Conservation (phyloP, 2,329 filamentous ascomycete genomes). For the Chaetomium sp. region DNA sequence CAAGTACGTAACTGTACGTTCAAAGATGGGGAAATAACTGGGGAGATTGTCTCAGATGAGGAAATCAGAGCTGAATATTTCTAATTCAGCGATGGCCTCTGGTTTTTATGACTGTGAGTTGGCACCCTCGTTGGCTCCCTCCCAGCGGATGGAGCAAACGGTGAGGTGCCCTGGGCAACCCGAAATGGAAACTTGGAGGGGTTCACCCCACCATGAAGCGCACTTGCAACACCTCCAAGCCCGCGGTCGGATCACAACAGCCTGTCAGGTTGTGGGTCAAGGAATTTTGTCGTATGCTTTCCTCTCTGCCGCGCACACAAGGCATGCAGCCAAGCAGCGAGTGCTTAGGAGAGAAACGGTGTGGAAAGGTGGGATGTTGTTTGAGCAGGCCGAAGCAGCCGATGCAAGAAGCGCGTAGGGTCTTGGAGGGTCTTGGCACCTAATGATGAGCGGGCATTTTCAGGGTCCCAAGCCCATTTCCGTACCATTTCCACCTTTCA, state of each 20-base stretch:
- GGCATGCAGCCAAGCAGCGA: conserved; percentile 8
- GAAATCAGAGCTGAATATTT: background rate
- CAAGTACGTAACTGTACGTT: background rate
- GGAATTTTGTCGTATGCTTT: background rate
- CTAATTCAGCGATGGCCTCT: background rate
- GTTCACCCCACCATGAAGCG: conserved; percentile 3
- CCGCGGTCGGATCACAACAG: conserved; percentile 1
- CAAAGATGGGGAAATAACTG: background rate
- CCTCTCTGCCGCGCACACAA: conserved; percentile 1
- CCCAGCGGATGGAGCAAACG: background rate
- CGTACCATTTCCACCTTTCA: conserved; percentile 3
- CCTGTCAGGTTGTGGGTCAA: conserved; percentile 8
- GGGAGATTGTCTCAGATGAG: background rate
- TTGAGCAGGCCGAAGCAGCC: background rate
- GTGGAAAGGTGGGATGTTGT: background rate
- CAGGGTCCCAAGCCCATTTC: conserved; percentile 1
- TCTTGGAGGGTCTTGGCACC: background rate
- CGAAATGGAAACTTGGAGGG: background rate
- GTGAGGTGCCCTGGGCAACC: too few species aligned
- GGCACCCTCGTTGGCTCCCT: conserved; percentile 15
- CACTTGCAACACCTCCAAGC: background rate
- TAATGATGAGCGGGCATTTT: background rate
- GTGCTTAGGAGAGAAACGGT: background rate
- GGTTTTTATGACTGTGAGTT: background rate
- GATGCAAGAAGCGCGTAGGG: background rate